Base-by-base conservation (phyloP, 1,139 yeast species). In the Candida pseudoviswanathii region DNA sequence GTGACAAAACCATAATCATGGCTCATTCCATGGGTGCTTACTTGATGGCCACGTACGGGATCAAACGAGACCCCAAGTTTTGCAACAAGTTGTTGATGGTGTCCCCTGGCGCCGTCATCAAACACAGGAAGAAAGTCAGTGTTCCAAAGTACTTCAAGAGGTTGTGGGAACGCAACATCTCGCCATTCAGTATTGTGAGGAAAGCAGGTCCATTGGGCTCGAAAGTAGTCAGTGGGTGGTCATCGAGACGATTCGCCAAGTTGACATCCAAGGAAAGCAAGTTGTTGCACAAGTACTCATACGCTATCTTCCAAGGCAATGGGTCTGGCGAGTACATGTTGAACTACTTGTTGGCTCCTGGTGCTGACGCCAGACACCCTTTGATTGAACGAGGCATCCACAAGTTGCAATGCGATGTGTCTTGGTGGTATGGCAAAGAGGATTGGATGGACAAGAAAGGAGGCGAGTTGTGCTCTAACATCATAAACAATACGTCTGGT, bases 261-360 rank as follows among this genome's bases (percentile, higher is more conserved):
- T 62, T 82, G 26, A 58, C 66, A 0, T 54, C 56, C 27, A 56
- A 61, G n/a, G 84, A 78, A 51, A 71, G 74, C 45, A 63, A 60
- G 6, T 60, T 71, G 9, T 66, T 87, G 51, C 95, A 87, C 60
- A 75, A 74, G 56, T 87, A 87, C 60, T 73, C 89, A 0, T 87
- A 87, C 61, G 81, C 83, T 2, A 86, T 87, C 7, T 87, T 87
- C 65, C 86, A 83, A 59, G 80, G 84, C 25, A 79, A 75, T 3
- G 95, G 94, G 0, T 82, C 87, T 1, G 94, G 94, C 3, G 95
- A 87, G 63, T 87, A 87, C 62, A 80, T 86, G 80, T 68, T 87
- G 55, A 84, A 85, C 54, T 85, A 80, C 61, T 70, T 85, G 11
- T 66, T 87, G 26, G 85, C 85, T 1, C 89, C 92, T 8, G 95